phyloP scores from a whole-genome alignment of 768 basidiomycete genomes.

The Boletus barrowsii region DNA sequence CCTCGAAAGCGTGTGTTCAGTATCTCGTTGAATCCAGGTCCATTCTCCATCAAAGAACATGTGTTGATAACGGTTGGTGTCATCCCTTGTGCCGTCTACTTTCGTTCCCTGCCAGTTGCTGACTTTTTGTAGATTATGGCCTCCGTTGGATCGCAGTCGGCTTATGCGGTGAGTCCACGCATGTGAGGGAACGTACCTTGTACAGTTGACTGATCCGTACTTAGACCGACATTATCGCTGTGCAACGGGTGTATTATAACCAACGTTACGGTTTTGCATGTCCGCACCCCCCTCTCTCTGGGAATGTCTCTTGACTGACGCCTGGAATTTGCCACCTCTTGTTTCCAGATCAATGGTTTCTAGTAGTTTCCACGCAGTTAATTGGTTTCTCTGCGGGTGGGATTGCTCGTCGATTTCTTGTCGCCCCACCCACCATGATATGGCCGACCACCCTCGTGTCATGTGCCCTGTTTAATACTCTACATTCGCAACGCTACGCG shows the following conservation, averaged over 20 bases:
- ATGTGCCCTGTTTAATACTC: slow-evolving; percentile 74
- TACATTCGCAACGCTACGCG: slow-evolving; percentile 66
- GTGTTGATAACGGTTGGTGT: slow-evolving; percentile 45
- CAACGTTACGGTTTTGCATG: slow-evolving; percentile 61
- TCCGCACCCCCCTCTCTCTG: slow-evolving; percentile 26
- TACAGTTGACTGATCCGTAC: neutral
- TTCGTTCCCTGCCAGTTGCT: neutral
- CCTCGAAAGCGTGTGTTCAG: slow-evolving; percentile 59
- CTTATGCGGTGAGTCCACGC: neutral
- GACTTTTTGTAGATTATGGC: neutral
- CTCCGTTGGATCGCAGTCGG: neutral
- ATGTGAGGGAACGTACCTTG: neutral
- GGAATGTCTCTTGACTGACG: slow-evolving; percentile 1
- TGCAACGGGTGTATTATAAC: slow-evolving; percentile 70
- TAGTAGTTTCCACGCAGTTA: slow-evolving; percentile 72
- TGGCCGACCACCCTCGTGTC: slow-evolving; percentile 77
- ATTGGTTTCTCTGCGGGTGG: slow-evolving; percentile 86
- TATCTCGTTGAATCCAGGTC: slow-evolving; percentile 67
- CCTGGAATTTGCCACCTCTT: neutral
- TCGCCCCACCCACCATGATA: slow-evolving; percentile 54
- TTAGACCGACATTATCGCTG: slow-evolving; percentile 69
- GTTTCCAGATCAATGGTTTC: slow-evolving; percentile 66
- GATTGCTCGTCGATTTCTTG: slow-evolving; percentile 71
- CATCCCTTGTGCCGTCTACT: neutral
- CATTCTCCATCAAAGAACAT: slow-evolving; percentile 75